Evolutionary conservation across 2,329 filamentous ascomycete species (phyloP), one percentile per base, ranked within the genome.

Genomic region (Huntiella abstrusa): DNA sequence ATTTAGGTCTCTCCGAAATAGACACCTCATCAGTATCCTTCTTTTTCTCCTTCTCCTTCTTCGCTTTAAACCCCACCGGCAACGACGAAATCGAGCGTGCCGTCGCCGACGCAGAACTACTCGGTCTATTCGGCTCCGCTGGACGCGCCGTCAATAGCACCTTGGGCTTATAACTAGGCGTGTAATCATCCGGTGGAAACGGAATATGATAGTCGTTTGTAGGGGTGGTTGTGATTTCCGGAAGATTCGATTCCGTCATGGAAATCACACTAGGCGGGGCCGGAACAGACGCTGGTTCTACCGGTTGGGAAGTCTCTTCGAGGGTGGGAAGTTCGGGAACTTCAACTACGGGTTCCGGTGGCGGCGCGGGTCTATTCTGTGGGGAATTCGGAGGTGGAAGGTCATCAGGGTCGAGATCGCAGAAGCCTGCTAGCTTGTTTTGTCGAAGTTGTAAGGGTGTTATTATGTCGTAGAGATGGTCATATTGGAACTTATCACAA

Each of bases 61-160:
- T 77, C 34, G 77, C 66, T 55, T 84, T 86, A 55, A 91, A 70
- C n/a, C 83, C 82, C 5, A 80, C 73, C 6, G 87, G 87, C 41
- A 95, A 70, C 41, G 81, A 77, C 3, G 85, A 83, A 19, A 88
- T 75, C 4, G 84, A 83, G 43, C 83, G 70, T 54, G 76, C 71
- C 54, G 75, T 70, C 49, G 58, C 76, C 62, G 45, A 70, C 62
- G 59, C 77, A 62, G 63, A 80, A 41, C 78, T 71, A 50, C 76
- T 72, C 54, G 71, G 69, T 48, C 74, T 69, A 51, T 68, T 66
- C 36, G 71, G 65, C 37, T 77, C 58, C 2, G 85, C 88, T 19
- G 86, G 86, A 40, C 88, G 74, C 7, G 91, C 88, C 1, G 79
- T 91, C 38, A 94, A 73, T 62, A 92, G 95, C 47, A 94, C 78